These are phyloP conservation scores for Trifolium repens DNA, from an alignment of 306 rosid genomes.

Conservation along the genomic window DNA sequence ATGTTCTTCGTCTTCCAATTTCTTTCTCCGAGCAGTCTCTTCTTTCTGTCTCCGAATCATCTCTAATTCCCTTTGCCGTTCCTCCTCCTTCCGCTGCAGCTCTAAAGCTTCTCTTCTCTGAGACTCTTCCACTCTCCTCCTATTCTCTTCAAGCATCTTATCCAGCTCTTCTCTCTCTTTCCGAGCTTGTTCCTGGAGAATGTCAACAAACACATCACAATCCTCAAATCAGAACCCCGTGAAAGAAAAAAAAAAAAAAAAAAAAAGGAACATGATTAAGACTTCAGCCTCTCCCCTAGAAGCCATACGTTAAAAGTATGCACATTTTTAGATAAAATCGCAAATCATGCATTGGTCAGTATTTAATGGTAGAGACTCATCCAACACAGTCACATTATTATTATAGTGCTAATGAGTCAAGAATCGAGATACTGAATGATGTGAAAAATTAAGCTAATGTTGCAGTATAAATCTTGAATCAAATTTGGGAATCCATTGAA, in stretches of 20 bases:
- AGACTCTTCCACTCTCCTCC: constrained; percentile 87
- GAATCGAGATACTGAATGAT: not conserved
- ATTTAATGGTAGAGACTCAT: constrained; percentile 13
- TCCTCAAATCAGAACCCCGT: not conserved
- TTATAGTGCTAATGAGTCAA: constrained; percentile 11
- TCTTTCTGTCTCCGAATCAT: constrained; percentile 85
- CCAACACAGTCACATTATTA: constrained; percentile 23
- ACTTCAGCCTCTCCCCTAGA: constrained; percentile 5
- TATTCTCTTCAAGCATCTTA: constrained; percentile 89
- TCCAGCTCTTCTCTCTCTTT: constrained; percentile 92
- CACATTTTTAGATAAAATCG: constrained; percentile 17
- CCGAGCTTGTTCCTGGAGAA: constrained; percentile 73
- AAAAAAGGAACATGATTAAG: not conserved
- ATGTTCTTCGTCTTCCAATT: constrained; percentile 74
- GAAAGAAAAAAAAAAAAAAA: not conserved
- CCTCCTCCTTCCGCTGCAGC: constrained; percentile 91
- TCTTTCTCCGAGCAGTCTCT: constrained; percentile 80
- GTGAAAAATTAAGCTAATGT: not conserved
- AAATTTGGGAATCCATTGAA: constrained; percentile 1
- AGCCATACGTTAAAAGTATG: constrained; percentile 11
- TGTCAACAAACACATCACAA: constrained; percentile 32
- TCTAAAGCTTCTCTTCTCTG: constrained; percentile 93
- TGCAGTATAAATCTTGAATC: constrained; percentile 17
- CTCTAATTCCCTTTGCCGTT: constrained; percentile 79
- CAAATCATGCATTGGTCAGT: not conserved